Percentiles rank a stretch among this genome's conserved stretches.
phyloP scores from a whole-genome alignment of 306 rosid species.

The Ormosia semicastrata region DNA sequence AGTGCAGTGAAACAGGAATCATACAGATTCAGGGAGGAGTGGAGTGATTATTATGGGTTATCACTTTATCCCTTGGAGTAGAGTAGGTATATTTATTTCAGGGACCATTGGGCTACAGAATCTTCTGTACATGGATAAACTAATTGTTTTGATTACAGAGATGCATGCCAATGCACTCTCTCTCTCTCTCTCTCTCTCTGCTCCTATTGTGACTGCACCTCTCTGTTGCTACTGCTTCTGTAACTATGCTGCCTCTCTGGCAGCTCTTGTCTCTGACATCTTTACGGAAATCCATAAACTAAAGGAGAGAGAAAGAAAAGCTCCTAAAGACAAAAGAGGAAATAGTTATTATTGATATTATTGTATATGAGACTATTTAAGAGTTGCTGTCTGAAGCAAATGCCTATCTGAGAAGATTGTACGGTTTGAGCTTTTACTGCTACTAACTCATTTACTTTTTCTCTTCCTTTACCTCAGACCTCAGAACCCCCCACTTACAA shows the following conservation, averaged over 20 bases:
- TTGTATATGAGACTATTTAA: conserved; percentile 40
- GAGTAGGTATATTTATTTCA: conserved; percentile 85
- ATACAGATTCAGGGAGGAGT: not conserved
- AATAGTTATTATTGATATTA: conserved; percentile 42
- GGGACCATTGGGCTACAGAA: conserved; percentile 88
- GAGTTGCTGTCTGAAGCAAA: conserved; percentile 65
- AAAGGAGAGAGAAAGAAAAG: conserved; percentile 32
- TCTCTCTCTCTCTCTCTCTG: conserved; percentile 35
- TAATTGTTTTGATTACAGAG: conserved; percentile 83
- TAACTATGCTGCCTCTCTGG: conserved; percentile 56
- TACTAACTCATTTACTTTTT: conserved; percentile 74
- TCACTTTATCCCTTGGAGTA: conserved; percentile 20
- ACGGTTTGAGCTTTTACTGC: conserved; percentile 88
- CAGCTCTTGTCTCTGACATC: conserved; percentile 94
- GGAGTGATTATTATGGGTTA: conserved; percentile 31
- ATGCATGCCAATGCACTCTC: conserved; percentile 58
- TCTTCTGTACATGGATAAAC: conserved; percentile 85
- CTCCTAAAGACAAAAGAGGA: conserved; percentile 40
- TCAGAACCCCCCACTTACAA: conserved; percentile 48
- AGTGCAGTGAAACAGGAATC: conserved; percentile 15
- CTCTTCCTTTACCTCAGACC: conserved; percentile 73
- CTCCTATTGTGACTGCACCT: conserved; percentile 79
- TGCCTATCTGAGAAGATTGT: conserved; percentile 58
- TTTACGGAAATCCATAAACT: conserved; percentile 90
- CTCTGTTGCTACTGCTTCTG: conserved; percentile 63